These are phyloP conservation scores for Ceratocystis huliohia DNA, from an alignment of 2,329 filamentous ascomycete genomes.

Conservation along the genomic window DNA sequence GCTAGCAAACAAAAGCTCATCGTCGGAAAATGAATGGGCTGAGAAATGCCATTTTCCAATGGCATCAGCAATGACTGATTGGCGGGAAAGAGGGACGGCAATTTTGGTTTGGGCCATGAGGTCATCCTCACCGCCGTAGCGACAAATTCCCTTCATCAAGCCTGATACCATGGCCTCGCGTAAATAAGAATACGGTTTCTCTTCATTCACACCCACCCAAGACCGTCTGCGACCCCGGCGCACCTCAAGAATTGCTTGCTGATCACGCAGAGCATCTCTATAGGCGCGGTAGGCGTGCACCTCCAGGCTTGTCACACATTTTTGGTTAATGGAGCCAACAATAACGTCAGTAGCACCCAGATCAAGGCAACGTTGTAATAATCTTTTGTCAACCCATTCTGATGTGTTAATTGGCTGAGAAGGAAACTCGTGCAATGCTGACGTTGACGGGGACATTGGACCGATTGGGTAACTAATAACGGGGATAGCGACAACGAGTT, in stretches of 20 bases:
- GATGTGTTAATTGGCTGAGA: conserved; percentile 26
- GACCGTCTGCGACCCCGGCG: conserved; percentile 71
- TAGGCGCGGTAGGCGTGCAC: conserved; percentile 75
- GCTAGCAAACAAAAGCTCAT: conserved; percentile 78
- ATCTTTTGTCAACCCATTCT: conserved; percentile 30
- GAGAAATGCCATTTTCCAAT: conserved; percentile 78
- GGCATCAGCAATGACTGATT: conserved; percentile 51
- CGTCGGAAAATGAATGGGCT: conserved; percentile 78
- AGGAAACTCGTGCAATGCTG: conserved; percentile 25
- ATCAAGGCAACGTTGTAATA: conserved; percentile 64
- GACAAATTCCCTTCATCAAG: conserved; percentile 81
- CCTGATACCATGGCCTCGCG: conserved; percentile 88
- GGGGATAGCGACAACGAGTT: conserved; percentile 44
- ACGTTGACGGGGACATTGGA: conserved; percentile 24
- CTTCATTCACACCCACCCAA: conserved; percentile 78
- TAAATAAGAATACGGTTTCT: conserved; percentile 78
- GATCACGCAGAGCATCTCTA: conserved; percentile 61
- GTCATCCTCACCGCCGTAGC: conserved; percentile 49
- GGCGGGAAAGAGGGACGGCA: conserved; percentile 52
- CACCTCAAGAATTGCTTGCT: conserved; percentile 57
- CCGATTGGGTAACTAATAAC: conserved; percentile 35
- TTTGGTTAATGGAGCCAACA: conserved; percentile 60
- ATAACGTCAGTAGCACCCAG: conserved; percentile 79
- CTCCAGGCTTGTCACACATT: conserved; percentile 61
- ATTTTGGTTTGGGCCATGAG: conserved; percentile 53